phyloP scores from a whole-genome alignment of 305 asterid genomes.

The Petunia hybrid region DNA sequence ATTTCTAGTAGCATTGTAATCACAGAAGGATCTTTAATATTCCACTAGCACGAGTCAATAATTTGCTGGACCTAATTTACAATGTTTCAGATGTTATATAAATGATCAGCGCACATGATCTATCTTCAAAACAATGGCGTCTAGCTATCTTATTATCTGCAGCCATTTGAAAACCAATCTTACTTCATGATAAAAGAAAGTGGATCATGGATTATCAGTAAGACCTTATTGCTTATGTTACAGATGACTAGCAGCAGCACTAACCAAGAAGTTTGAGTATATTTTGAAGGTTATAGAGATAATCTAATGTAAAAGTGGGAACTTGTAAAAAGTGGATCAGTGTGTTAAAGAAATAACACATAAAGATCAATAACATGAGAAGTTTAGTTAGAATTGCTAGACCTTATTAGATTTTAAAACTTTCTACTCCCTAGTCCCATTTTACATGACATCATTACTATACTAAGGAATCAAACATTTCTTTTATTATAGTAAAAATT shows the following conservation, averaged over 20 bases:
- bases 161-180: not conserved
- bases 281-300: not conserved
- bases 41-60: not conserved
- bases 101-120: not conserved
- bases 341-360: not conserved
- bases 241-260: not conserved
- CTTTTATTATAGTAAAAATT: too few relatives aligned
- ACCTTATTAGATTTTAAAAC: not conserved
- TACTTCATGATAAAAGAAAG: not conserved
- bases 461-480: not conserved
- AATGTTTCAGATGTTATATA: not conserved
- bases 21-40: not conserved
- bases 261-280: not conserved
- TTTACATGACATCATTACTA: not conserved
- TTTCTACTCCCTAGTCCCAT: not conserved
- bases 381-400: not conserved
- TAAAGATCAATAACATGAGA: not conserved
- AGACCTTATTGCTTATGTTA: not conserved
- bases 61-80: not conserved
- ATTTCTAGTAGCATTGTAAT: not conserved
- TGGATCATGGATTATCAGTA: not conserved
- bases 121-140: not conserved
- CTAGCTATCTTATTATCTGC: not conserved
- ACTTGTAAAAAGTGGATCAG: not conserved
- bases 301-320: not conserved